These are phyloP conservation scores for Echinosophora koreensis DNA, from an alignment of 306 rosid genomes.

Conservation along the genomic window DNA sequence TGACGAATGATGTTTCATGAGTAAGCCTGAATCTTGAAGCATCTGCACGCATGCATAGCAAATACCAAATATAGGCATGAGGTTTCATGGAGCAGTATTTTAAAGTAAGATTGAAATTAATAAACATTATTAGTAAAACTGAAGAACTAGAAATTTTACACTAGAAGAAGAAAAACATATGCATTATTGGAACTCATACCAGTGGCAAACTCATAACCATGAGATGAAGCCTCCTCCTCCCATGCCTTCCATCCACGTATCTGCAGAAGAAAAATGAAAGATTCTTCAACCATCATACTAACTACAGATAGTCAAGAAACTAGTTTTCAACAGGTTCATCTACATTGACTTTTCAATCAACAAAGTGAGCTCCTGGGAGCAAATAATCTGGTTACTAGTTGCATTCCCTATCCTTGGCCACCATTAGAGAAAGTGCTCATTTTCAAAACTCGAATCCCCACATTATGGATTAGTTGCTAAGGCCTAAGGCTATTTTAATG, in stretches of 20 bases:
- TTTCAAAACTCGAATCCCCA: slow-evolving; percentile 4
- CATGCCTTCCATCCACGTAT: slow-evolving; percentile 97
- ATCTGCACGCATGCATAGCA: slow-evolving; percentile 55
- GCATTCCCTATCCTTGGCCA: neutral
- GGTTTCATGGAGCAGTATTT: slow-evolving; percentile 20
- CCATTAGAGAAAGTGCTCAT: neutral
- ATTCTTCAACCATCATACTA: slow-evolving; percentile 25
- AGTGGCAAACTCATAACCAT: slow-evolving; percentile 76
- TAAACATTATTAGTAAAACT: neutral
- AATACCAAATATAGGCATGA: slow-evolving; percentile 1
- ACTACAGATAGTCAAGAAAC: neutral
- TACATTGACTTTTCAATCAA: neutral
- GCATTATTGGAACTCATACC: slow-evolving; percentile 59
- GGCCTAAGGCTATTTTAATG: neutral
- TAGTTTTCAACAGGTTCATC: neutral
- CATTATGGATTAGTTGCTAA: neutral
- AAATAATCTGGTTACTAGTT: neutral
- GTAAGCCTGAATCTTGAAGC: slow-evolving; percentile 84
- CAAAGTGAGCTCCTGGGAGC: neutral
- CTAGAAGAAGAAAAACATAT: slow-evolving; percentile 12
- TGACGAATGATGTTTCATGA: slow-evolving; percentile 90
- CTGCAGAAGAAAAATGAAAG: slow-evolving; percentile 52
- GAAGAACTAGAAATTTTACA: neutral
- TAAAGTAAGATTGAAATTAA: slow-evolving; percentile 7
- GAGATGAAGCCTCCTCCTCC: slow-evolving; percentile 89